Conservation (phyloP, 2,329 filamentous ascomycete species). For the Raffaelea ambrosiae region DNA sequence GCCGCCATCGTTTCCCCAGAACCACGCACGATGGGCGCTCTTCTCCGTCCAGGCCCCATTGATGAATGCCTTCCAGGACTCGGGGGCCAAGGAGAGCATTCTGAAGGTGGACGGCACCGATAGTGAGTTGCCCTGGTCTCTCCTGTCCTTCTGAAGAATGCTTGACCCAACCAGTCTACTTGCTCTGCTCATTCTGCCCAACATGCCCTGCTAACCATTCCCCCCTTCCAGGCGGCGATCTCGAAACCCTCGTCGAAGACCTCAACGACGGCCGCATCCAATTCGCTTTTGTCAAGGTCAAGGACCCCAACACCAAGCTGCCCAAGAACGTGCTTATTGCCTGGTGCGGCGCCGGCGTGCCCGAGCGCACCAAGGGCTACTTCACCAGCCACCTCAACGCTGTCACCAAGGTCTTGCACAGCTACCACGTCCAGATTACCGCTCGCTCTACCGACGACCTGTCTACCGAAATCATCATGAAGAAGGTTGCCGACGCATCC, state of each 20-base stretch:
- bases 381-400: constrained; percentile 90
- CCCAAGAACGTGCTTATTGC: constrained; percentile 91
- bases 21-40: constrained; percentile 86
- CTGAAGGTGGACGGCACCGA: constrained; percentile 90
- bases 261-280: constrained; percentile 96
- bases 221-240: constrained; percentile 66
- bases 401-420: constrained; percentile 86
- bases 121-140: constrained; percentile 48
- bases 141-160: no score
- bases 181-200: no score
- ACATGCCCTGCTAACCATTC: background rate
- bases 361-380: constrained; percentile 97
- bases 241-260: constrained; percentile 83
- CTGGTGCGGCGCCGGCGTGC: constrained; percentile 96
- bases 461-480: constrained; percentile 76
- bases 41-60: constrained; percentile 90
- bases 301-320: constrained; percentile 81
- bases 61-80: constrained; percentile 85
- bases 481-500: constrained; percentile 90
- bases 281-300: constrained; percentile 94
- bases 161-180: no score
- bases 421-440: constrained; percentile 96
- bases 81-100: constrained; percentile 80
- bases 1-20: constrained; percentile 57
- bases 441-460: constrained; percentile 87